Base-by-base conservation (phyloP, 805 yeast species). In the Spathaspora boniae region DNA sequence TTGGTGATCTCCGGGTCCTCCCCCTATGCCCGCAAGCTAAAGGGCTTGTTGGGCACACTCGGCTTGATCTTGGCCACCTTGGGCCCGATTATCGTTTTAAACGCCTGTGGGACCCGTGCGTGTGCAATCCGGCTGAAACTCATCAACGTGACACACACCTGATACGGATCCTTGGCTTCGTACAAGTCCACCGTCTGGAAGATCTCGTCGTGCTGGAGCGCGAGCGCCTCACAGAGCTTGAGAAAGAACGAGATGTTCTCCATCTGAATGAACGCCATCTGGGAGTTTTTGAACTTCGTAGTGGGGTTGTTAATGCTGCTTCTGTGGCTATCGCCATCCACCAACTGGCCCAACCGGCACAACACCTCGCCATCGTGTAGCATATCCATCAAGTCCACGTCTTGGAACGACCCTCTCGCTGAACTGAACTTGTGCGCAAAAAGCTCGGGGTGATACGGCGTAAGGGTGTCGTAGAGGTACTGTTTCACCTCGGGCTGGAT, bases 171-270 rank as follows among this genome's bases (percentile, higher is more conserved):
- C 45, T 76, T 72, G 19, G 62, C 58, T 52, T 86, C 95, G 45
- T 65, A 86, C 38, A 86, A 64, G 54, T 86, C 95, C 5, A 73
- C 62, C 0, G 95, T 86, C 46, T 82, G 88, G 54, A 86, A 86
- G 32, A 83, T 59, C 53, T 86, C 95, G 51, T 84, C 88, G 45
- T 83, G 82, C 5, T 88, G 86, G 2, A 86, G 79, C 2, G 91
- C 91, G 34, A 78, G 65, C 4, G 53, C 35, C 43, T 79, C 74
- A 33, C 87, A 78, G 36, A 80, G 76, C 5, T 68, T 60, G 25
- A 86, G 60, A 50, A 86, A 86, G 44, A 76, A 75, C 33, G 86
- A 77, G 22, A 86, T 85, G 50, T 86, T 86, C 51, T 86, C 95
- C 96, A 86, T 86, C 58, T 80, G 76, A 12, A 62, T 56, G 37